These are phyloP conservation scores for Allium sativum DNA, from an alignment of 106 monocot species.

Conservation along the genomic window DNA sequence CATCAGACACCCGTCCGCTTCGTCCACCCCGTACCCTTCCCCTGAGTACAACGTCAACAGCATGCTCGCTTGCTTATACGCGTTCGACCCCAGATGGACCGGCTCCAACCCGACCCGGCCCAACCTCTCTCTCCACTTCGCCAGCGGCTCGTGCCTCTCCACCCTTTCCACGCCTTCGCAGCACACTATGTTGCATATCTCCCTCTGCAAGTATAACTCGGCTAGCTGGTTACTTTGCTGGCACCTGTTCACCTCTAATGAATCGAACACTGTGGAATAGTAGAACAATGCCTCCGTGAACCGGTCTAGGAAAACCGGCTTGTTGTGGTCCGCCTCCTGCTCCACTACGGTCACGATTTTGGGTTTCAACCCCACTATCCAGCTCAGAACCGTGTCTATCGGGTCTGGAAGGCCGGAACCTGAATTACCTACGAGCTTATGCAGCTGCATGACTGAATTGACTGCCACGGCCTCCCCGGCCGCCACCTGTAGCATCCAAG, in stretches of 20 bases:
- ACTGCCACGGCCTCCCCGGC: constrained; percentile 49
- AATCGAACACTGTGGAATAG: constrained; percentile 76
- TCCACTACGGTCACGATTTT: constrained; percentile 57
- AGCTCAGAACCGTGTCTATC: constrained; percentile 33
- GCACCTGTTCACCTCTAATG: constrained; percentile 26
- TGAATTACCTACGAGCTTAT: constrained; percentile 41
- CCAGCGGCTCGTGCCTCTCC: constrained; percentile 70
- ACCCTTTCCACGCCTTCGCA: constrained; percentile 44
- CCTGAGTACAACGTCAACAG: constrained; percentile 57
- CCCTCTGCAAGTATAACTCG: constrained; percentile 43
- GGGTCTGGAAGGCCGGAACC: constrained; percentile 3
- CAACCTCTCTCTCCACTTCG: constrained; percentile 35
- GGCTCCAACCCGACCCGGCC: constrained; percentile 24
- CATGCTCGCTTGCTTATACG: constrained; percentile 69
- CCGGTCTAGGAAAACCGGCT: constrained; percentile 38
- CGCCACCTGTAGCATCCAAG: constrained; percentile 37
- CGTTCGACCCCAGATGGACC: constrained; percentile 44
- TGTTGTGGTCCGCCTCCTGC: constrained; percentile 73
- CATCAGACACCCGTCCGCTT: constrained; percentile 48
- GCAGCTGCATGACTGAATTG: constrained; percentile 60
- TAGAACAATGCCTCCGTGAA: constrained; percentile 75
- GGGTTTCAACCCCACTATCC: constrained; percentile 33
- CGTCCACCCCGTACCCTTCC: constrained; percentile 56
- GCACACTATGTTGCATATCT: constrained; percentile 61
- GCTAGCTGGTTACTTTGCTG: constrained; percentile 10